Evolutionary conservation across 1,284 basidiomycete genomes (phyloP).

Genomic region (Irpex rosettiformis): DNA sequence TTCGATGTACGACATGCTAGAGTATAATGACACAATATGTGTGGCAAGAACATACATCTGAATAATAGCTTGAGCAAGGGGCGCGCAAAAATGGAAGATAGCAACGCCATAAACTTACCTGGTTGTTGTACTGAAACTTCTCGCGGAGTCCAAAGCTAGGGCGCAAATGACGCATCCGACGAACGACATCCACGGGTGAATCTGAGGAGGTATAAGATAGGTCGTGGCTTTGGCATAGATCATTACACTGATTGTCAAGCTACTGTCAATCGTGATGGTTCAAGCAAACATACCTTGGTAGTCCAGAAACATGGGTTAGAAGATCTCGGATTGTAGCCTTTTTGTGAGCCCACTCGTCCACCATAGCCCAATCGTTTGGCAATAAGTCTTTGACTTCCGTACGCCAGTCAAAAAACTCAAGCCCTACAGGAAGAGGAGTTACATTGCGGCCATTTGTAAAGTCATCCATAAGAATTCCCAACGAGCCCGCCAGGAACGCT

Average conservation of each 20-base stretch:
- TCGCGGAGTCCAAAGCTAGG: slow-evolving; percentile 37
- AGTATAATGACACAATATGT: slow-evolving; percentile 32
- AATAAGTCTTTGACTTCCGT: slow-evolving; percentile 31
- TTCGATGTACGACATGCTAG: slow-evolving; percentile 27
- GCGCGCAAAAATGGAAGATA: too few species aligned
- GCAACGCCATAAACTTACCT: slow-evolving; percentile 23
- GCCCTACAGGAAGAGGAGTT: slow-evolving; percentile 28
- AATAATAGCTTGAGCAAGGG: background rate
- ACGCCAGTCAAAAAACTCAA: slow-evolving; percentile 29
- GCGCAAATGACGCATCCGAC: slow-evolving; percentile 29
- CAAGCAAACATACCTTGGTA: slow-evolving; percentile 18
- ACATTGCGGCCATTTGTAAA: slow-evolving; percentile 29
- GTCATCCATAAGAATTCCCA: slow-evolving; percentile 36
- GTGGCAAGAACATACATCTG: slow-evolving; percentile 35
- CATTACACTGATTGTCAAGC: background rate
- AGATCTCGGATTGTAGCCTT: slow-evolving; percentile 30
- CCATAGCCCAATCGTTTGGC: slow-evolving; percentile 30
- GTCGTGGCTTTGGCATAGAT: slow-evolving; percentile 28
- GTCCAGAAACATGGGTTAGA: slow-evolving; percentile 23
- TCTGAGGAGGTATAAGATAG: slow-evolving; percentile 29
- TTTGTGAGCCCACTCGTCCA: slow-evolving; percentile 29
- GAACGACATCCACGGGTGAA: slow-evolving; percentile 25
- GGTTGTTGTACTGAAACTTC: slow-evolving; percentile 38
- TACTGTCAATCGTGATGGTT: background rate
- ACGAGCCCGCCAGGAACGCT: slow-evolving; percentile 32